phyloP scores from a whole-genome alignment of 176 grass and related monocot genomes.

The Coix lacrymajobi region DNA sequence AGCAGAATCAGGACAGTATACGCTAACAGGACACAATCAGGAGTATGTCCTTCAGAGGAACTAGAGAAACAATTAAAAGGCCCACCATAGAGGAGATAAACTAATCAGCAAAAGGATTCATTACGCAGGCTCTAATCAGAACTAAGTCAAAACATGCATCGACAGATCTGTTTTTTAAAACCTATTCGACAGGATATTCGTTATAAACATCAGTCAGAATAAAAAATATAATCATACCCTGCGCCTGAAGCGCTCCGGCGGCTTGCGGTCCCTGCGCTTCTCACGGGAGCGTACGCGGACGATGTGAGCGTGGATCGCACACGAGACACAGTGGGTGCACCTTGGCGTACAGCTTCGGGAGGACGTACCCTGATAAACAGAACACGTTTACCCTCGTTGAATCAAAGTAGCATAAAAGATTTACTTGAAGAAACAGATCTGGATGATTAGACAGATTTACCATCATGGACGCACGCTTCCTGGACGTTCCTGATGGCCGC shows the following conservation, averaged over 20 bases:
- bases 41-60: neutral
- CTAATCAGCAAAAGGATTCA: neutral
- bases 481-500: conserved; percentile 62
- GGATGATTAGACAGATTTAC: conserved; percentile 1
- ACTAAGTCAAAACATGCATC: neutral
- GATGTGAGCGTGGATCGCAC: conserved; percentile 63
- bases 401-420: accelerated
- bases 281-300: conserved; percentile 66
- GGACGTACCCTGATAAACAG: conserved; percentile 47
- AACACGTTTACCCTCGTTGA: neutral
- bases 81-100: neutral
- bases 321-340: conserved; percentile 65
- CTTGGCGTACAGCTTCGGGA: conserved; percentile 78
- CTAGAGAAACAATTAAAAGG: neutral
- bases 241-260: conserved; percentile 61
- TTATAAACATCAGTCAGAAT: neutral
- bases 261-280: conserved; percentile 52
- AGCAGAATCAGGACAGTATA: neutral
- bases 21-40: neutral
- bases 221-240: conserved; percentile 46
- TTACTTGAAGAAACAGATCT: neutral
- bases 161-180: too few relatives aligned
- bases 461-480: conserved; percentile 57
- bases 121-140: neutral
- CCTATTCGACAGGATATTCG: neutral